Evolutionary conservation across 352 stramenopile species (phyloP).

Genomic region (Phytophthora melonis): DNA sequence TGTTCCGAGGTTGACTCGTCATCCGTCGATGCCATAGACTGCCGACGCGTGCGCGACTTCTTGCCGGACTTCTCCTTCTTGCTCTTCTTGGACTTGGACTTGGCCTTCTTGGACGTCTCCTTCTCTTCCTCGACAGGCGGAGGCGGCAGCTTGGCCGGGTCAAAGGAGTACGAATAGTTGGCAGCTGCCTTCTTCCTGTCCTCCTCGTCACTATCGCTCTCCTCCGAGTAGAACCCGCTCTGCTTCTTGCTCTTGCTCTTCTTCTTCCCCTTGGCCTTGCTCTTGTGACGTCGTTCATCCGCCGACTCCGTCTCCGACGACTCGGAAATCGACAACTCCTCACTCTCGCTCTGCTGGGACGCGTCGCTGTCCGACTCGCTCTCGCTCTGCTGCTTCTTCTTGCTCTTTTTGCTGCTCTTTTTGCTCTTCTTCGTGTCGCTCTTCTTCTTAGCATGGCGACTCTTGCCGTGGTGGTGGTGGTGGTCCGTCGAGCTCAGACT

Average conservation of each 20-base stretch:
- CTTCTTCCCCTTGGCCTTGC: slow-evolving; percentile 43
- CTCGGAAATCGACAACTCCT: slow-evolving; percentile 27
- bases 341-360: slow-evolving; percentile 23
- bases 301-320: slow-evolving; percentile 47
- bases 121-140: slow-evolving; percentile 39
- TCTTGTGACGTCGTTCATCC: slow-evolving; percentile 30
- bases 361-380: slow-evolving; percentile 30
- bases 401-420: slow-evolving; percentile 46
- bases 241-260: slow-evolving; percentile 49
- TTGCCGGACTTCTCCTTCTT: slow-evolving; percentile 44
- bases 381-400: slow-evolving; percentile 39
- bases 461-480: slow-evolving; percentile 29
- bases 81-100: slow-evolving; percentile 33
- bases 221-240: slow-evolving; percentile 46
- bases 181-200: slow-evolving; percentile 36
- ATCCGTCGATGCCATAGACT: slow-evolving; percentile 54
- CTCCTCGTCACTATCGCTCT: slow-evolving; percentile 45
- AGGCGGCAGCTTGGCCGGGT: slow-evolving; percentile 56
- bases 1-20: slow-evolving; percentile 49
- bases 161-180: slow-evolving; percentile 61
- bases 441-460: slow-evolving; percentile 55
- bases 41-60: slow-evolving; percentile 40
- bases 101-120: slow-evolving; percentile 26
- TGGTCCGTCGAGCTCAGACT: slow-evolving; percentile 10
- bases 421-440: slow-evolving; percentile 47